A percentile compares a stretch with the other conserved stretches of the same genome.
phyloP scores from a whole-genome alignment of 1,139 yeast species.

The Yamadazyma diddensiae region DNA sequence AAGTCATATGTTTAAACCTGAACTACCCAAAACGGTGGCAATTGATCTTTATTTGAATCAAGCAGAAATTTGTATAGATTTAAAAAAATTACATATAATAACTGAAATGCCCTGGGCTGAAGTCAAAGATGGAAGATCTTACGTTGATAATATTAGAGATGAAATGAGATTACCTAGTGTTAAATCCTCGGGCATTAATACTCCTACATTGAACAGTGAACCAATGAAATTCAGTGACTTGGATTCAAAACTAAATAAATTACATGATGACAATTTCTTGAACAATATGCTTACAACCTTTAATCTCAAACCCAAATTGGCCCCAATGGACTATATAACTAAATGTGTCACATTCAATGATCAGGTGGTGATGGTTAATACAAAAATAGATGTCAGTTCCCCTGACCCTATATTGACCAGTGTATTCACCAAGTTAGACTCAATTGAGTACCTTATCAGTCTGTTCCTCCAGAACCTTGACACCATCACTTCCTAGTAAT shows the following conservation, averaged over 20 bases:
- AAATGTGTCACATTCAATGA: constrained; percentile 42
- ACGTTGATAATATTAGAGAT: constrained; percentile 41
- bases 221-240: constrained; percentile 12
- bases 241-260: constrained; percentile 9
- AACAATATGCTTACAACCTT: constrained; percentile 27
- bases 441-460: constrained; percentile 38
- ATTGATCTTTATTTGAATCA: constrained; percentile 43
- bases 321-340: constrained; percentile 42
- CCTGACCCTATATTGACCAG: constrained; percentile 46
- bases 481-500: constrained; percentile 3
- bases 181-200: constrained; percentile 2
- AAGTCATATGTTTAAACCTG: constrained; percentile 30
- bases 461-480: constrained; percentile 22
- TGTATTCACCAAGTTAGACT: constrained; percentile 43
- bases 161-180: constrained; percentile 34
- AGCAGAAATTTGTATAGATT: constrained; percentile 44
- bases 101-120: constrained; percentile 44
- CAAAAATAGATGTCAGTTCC: constrained; percentile 41
- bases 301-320: constrained; percentile 31
- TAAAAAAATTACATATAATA: constrained; percentile 36
- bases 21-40: constrained; percentile 28
- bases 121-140: constrained; percentile 33
- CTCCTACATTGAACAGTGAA: constrained; percentile 7
- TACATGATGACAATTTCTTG: constrained; percentile 15
- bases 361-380: constrained; percentile 42